These are phyloP conservation scores for Mortierella claussenii DNA, from an alignment of 192 early-diverging fungal genomes.

Conservation along the genomic window DNA sequence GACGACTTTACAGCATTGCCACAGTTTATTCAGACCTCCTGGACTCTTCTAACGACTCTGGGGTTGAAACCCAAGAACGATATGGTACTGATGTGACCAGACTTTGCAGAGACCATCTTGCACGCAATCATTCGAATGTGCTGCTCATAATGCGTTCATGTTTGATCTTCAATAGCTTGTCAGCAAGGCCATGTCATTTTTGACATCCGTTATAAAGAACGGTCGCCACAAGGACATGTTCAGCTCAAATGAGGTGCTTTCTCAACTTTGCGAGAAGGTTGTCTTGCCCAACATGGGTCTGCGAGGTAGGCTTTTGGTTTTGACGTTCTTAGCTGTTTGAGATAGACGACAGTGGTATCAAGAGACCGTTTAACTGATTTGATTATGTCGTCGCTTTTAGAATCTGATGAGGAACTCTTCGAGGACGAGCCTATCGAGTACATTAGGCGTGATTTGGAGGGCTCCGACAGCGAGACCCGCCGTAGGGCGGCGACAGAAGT, in stretches of 20 bases:
- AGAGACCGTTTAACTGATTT: no score
- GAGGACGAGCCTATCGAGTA: constrained; percentile 97
- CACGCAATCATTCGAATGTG: neutral
- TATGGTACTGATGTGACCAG: constrained; percentile 57
- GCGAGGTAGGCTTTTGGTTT: constrained; percentile 66
- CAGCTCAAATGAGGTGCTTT: constrained; percentile 73
- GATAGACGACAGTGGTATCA: no score
- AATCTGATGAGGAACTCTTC: constrained; percentile 92
- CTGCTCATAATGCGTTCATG: neutral
- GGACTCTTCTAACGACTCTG: constrained; percentile 84
- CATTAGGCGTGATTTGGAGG: constrained; percentile 92
- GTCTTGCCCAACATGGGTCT: constrained; percentile 93
- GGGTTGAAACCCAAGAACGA: constrained; percentile 83
- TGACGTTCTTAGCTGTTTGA: no score
- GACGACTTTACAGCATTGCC: constrained; percentile 87
- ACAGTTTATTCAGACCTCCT: constrained; percentile 89
- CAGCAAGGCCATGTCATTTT: constrained; percentile 88
- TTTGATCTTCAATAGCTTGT: constrained; percentile 68
- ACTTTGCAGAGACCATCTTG: neutral
- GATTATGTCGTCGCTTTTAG: no score
- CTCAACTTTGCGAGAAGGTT: constrained; percentile 89
- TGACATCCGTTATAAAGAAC: constrained; percentile 87
- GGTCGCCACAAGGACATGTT: constrained; percentile 81
- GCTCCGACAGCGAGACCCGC: constrained; percentile 92
- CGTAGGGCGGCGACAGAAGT: constrained; percentile 91